A percentile compares a stretch with the other conserved stretches of the same genome.
Evolutionary conservation across 306 rosid genomes (phyloP).

Genomic region (Senna tora): DNA sequence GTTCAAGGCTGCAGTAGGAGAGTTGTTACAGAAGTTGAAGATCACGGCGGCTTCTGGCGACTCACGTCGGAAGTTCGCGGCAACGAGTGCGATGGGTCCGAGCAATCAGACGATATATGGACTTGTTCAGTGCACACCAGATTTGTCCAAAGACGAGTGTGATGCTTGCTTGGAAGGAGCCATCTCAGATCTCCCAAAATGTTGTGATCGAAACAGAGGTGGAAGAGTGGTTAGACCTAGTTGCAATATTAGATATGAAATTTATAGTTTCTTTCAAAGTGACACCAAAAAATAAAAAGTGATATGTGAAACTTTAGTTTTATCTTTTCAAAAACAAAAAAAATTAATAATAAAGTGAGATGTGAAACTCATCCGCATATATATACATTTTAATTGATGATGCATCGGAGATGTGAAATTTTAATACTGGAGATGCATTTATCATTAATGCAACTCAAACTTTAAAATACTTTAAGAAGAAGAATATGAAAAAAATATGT

Average conservation of each 20-base stretch:
- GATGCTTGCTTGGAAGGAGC: neutral
- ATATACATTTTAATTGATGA: too few relatives aligned
- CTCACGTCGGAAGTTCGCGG: constrained; percentile 7
- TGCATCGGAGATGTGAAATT: too few relatives aligned
- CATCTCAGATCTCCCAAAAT: neutral
- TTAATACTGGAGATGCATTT: too few relatives aligned
- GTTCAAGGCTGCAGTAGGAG: neutral
- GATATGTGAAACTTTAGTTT: too few relatives aligned
- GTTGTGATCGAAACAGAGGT: neutral
- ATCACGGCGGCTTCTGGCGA: neutral
- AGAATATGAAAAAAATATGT: too few relatives aligned
- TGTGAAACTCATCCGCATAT: too few relatives aligned
- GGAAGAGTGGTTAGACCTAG: constrained; percentile 29
- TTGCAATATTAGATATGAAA: constrained; percentile 29
- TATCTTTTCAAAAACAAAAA: too few relatives aligned
- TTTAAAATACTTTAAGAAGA: too few relatives aligned
- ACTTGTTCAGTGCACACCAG: constrained; percentile 42
- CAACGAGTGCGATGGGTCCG: neutral
- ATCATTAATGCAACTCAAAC: too few relatives aligned
- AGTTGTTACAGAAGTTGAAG: neutral
- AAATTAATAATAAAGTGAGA: too few relatives aligned
- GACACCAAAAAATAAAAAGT: too few relatives aligned
- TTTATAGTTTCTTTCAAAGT: neutral
- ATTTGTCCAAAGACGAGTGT: constrained; percentile 25
- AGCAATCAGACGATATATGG: constrained; percentile 11